These are phyloP conservation scores for Oleoguttula mirabilis DNA, from an alignment of 495 filamentous ascomycete genomes.

Conservation along the genomic window DNA sequence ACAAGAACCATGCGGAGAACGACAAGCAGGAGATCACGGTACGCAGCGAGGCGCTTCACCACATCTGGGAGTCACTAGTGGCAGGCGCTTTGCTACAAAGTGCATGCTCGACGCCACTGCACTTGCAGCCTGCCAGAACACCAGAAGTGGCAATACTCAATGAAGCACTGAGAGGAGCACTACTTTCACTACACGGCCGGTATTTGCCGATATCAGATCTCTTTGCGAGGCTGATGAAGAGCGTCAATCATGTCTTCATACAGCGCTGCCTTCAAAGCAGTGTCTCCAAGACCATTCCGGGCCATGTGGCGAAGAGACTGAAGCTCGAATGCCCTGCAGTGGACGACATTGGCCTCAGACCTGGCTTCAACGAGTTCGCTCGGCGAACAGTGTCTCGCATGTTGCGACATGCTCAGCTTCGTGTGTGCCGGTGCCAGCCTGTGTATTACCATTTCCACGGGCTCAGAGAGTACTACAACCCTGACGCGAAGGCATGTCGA, in stretches of 20 bases:
- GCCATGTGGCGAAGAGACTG: background rate
- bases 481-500: no score
- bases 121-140: background rate
- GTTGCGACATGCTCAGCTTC: background rate
- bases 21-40: background rate
- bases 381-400: background rate
- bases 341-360: background rate
- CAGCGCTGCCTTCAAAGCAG: background rate
- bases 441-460: background rate
- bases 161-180: background rate
- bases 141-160: background rate
- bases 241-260: background rate
- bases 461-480: background rate
- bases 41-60: background rate
- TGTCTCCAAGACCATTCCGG: background rate
- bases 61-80: background rate
- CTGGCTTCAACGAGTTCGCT: background rate
- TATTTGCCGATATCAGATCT: background rate
- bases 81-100: background rate
- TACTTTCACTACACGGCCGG: background rate
- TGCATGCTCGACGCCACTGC: background rate
- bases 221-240: background rate
- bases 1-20: slow-evolving; percentile 1
- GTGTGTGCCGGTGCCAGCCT: background rate
- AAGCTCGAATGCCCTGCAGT: background rate